These are phyloP conservation scores for Calonectria crousiana DNA, from an alignment of 2,329 filamentous ascomycete species.

Conservation along the genomic window DNA sequence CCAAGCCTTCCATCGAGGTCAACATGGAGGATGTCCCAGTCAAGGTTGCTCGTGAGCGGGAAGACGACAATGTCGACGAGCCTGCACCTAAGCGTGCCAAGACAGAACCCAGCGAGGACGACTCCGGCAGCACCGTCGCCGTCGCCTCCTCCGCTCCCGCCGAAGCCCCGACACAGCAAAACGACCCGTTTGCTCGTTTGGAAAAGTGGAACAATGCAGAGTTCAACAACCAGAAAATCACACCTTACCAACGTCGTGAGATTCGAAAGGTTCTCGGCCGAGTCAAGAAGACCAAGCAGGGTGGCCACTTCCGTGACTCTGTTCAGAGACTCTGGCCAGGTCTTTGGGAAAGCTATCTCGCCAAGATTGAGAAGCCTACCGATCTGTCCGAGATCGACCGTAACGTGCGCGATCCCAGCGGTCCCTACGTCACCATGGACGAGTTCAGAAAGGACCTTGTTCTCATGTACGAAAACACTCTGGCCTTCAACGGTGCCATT, in stretches of 20 bases:
- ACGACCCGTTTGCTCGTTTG: conserved; percentile 46
- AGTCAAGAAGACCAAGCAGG: conserved; percentile 88
- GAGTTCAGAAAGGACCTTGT: conserved; percentile 81
- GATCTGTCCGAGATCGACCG: conserved; percentile 87
- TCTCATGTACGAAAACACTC: conserved; percentile 82
- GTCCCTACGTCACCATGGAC: conserved; percentile 74
- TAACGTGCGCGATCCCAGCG: conserved; percentile 75
- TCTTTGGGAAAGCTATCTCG: conserved; percentile 79
- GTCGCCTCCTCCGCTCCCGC: conserved; percentile 31
- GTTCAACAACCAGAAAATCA: conserved; percentile 64
- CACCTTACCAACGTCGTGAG: conserved; percentile 70
- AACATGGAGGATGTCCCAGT: conserved; percentile 64
- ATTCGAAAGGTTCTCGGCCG: conserved; percentile 76
- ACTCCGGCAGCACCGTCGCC: conserved; percentile 34
- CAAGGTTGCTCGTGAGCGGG: conserved; percentile 81
- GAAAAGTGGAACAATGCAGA: conserved; percentile 57
- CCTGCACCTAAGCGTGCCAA: conserved; percentile 85
- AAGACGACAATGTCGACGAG: conserved; percentile 75
- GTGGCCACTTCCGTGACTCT: conserved; percentile 79
- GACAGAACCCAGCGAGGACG: conserved; percentile 69
- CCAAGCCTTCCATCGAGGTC: conserved; percentile 55
- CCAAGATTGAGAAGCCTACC: conserved; percentile 81
- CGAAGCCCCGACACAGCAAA: conserved; percentile 35
- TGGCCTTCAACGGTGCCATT: conserved; percentile 83
- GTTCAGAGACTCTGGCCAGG: conserved; percentile 81